These are phyloP conservation scores for Senna siamea DNA, from an alignment of 306 rosid genomes.

Conservation along the genomic window DNA sequence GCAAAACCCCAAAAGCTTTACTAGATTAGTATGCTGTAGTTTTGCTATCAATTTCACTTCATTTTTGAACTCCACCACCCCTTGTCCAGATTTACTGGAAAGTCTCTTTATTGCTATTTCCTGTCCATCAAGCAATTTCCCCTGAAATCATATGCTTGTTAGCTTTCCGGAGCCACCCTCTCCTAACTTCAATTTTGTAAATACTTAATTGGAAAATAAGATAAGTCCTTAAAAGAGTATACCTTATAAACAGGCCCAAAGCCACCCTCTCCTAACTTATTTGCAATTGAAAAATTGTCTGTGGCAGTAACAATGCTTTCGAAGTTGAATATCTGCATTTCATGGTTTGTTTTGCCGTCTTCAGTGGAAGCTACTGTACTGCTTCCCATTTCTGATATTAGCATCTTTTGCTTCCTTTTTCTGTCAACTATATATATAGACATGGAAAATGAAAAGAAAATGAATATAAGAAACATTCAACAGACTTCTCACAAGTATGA, in stretches of 20 bases:
- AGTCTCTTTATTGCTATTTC: constrained; percentile 30
- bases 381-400: constrained; percentile 39
- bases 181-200: not conserved
- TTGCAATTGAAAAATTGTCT: constrained; percentile 35
- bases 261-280: constrained; percentile 47
- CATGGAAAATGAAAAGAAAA: not conserved
- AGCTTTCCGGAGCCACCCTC: not conserved
- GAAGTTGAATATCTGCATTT: constrained; percentile 39
- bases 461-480: not conserved
- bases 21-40: constrained; percentile 30
- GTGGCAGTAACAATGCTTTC: constrained; percentile 39
- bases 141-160: constrained; percentile 4
- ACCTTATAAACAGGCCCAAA: constrained; percentile 49
- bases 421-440: constrained; percentile 7
- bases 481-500: no score
- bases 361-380: not conserved
- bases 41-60: constrained; percentile 28
- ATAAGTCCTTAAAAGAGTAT: not conserved
- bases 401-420: constrained; percentile 22
- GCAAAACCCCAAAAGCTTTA: constrained; percentile 30
- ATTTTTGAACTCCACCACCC: constrained; percentile 18
- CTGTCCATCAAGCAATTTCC: constrained; percentile 11
- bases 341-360: constrained; percentile 12
- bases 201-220: not conserved
- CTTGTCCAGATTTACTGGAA: constrained; percentile 21